Base-by-base conservation (phyloP, 257 asterid genomes). In the Solanum tarijense region DNA sequence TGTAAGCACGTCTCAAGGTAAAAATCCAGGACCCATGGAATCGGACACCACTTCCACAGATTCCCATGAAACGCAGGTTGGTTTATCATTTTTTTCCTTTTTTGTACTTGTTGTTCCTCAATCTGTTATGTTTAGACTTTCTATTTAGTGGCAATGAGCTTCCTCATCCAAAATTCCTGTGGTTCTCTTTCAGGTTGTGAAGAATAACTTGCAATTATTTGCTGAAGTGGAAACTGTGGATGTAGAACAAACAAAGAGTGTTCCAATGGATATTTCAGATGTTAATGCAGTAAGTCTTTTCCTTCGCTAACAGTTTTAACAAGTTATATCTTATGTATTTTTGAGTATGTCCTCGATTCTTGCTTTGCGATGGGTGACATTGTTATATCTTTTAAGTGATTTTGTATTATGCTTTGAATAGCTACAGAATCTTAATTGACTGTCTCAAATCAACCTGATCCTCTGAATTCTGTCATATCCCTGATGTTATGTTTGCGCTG, bases 31-130 rank as follows among this genome's bases (percentile, higher is more conserved):
- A 88, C 88, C 71, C 89, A 62, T 75, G 76, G 92, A 79, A 52
- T 87, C 91, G 34, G 86, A 89, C 11, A 90, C 90, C 74, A 89
- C 90, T 88, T 69, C 76, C 16, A 89, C 88, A 79, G 89, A 90
- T 87, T 90, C 72, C 83, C 87, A 87, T 76, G 91, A 90, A 84
- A 88, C 55, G 74, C 95, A 92, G 96, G 96, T 94, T 88, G 72
- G 69, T 82, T 82, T 82, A 18, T 48, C 27, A 29, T 18, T 29
- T 72, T 43, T 87, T 27, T 78, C 36, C 25, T 20, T 58, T 55
- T 65, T 65, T 62, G 12, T 76, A 4, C 10, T 62, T 5, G 52
- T 25, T 69, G 71, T 21, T 34, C 31, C 27, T 82, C 41, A 29
- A 82, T 48, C 12, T 48, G 41, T 82, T 48, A 18, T 9, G 43